These are phyloP conservation scores for Beauveria sp. DNA, from an alignment of 2,329 filamentous ascomycete species.

Conservation along the genomic window DNA sequence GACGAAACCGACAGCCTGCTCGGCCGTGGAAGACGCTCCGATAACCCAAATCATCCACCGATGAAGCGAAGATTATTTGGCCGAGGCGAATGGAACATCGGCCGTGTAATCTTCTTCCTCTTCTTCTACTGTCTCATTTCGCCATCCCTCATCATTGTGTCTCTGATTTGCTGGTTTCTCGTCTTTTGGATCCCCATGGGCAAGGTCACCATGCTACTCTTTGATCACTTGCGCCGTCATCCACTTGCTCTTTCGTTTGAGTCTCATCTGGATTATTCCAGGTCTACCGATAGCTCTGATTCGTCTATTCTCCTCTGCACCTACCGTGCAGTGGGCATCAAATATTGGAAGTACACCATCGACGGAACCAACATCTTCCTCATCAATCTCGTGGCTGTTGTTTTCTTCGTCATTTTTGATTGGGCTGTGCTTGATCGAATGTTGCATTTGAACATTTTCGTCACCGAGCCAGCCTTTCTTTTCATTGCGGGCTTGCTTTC, in stretches of 20 bases:
- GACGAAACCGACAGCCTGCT: constrained; percentile 88
- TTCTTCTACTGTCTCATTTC: constrained; percentile 94
- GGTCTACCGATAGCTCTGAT: constrained; percentile 62
- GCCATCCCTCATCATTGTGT: constrained; percentile 78
- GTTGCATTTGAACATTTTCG: constrained; percentile 60
- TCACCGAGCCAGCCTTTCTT: constrained; percentile 79
- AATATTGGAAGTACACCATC: constrained; percentile 99
- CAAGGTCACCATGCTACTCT: constrained; percentile 81
- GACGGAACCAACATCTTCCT: constrained; percentile 99
- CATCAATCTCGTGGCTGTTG: constrained; percentile 90
- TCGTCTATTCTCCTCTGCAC: constrained; percentile 91
- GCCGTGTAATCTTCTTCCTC: constrained; percentile 88
- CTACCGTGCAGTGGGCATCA: constrained; percentile 85
- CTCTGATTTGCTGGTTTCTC: constrained; percentile 85
- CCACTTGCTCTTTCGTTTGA: constrained; percentile 91
- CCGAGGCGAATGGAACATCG: constrained; percentile 90
- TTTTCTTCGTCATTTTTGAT: constrained; percentile 92
- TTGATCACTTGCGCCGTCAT: constrained; percentile 86
- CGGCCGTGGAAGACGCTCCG: constrained; percentile 51
- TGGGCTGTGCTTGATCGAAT: constrained; percentile 69
- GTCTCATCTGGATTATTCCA: constrained; percentile 69
- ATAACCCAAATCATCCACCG: constrained; percentile 27
- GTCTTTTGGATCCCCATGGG: constrained; percentile 99
- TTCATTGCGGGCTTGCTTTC: constrained; percentile 80
- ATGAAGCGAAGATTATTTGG: constrained; percentile 86